Evolutionary conservation across 1,284 basidiomycete genomes (phyloP).

Genomic region (Tylopilus sp.): DNA sequence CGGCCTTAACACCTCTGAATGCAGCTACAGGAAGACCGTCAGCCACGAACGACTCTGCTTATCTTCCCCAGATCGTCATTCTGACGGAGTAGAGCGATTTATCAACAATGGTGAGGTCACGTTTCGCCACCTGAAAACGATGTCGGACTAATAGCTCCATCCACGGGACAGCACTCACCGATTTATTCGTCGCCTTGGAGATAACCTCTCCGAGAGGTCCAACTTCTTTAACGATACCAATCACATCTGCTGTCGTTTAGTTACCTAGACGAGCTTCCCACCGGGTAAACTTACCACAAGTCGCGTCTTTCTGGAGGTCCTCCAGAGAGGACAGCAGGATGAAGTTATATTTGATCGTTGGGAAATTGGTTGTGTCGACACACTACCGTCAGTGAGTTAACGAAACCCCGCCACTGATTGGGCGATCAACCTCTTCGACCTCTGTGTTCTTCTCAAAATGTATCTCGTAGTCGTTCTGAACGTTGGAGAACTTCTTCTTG

Average conservation of each 20-base stretch:
- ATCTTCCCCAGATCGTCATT: conserved; percentile 94
- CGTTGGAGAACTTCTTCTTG: conserved; percentile 94
- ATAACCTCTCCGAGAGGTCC: conserved; percentile 66
- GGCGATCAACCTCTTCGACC: conserved; percentile 64
- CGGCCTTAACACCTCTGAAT: conserved; percentile 93
- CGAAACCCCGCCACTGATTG: not conserved
- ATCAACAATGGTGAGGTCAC: conserved; percentile 88
- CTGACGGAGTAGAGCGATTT: conserved; percentile 77
- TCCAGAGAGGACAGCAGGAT: conserved; percentile 64
- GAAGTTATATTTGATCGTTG: conserved; percentile 83
- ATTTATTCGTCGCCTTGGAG: conserved; percentile 64
- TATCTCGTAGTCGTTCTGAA: conserved; percentile 94
- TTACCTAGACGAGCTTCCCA: conserved; percentile 10
- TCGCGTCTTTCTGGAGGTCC: conserved; percentile 68
- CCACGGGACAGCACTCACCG: conserved; percentile 41
- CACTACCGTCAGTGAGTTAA: conserved; percentile 49
- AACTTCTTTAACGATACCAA: conserved; percentile 83
- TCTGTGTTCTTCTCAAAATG: conserved; percentile 82
- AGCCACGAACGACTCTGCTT: conserved; percentile 77
- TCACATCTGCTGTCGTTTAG: conserved; percentile 59
- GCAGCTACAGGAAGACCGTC: conserved; percentile 74
- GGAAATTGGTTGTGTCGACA: conserved; percentile 70
- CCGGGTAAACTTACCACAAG: conserved; percentile 56
- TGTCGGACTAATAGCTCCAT: conserved; percentile 2
- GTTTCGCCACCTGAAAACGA: conserved; percentile 66